phyloP scores from a whole-genome alignment of 2,329 filamentous ascomycete genomes.

The Colletotrichum nymphaeae region DNA sequence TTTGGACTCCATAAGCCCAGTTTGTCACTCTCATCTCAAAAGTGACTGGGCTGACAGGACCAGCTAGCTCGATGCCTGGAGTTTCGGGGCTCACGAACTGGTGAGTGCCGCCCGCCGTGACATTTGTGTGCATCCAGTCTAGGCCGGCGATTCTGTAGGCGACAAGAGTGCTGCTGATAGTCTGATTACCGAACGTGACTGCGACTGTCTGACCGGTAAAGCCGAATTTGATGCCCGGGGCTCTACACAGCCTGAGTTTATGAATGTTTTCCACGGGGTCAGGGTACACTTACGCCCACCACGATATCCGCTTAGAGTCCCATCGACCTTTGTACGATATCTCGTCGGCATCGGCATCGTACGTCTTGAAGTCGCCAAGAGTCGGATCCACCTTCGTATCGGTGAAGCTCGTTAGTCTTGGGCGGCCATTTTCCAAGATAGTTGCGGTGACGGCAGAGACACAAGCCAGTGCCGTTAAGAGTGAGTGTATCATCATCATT shows the following conservation, averaged over 20 bases:
- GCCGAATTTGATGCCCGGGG: conserved; percentile 65
- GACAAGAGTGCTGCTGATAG: conserved; percentile 61
- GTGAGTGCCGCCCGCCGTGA: conserved; percentile 66
- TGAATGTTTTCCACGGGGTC: conserved; percentile 10
- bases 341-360: conserved; percentile 62
- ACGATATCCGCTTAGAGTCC: conserved; percentile 70
- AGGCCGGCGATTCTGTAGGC: conserved; percentile 68
- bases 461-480: conserved; percentile 37
- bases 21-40: conserved; percentile 72
- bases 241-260: conserved; percentile 44
- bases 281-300: conserved; percentile 63
- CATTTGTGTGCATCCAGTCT: conserved; percentile 71
- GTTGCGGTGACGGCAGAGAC: conserved; percentile 40
- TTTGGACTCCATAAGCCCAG: conserved; percentile 70
- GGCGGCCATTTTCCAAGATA: conserved; percentile 55
- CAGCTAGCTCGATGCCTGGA: conserved; percentile 55
- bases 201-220: conserved; percentile 66
- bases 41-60: conserved; percentile 55
- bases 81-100: conserved; percentile 62
- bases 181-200: conserved; percentile 64
- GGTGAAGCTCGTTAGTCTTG: conserved; percentile 52
- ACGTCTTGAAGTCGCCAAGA: conserved; percentile 53
- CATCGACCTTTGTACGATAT: conserved; percentile 72
- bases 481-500: conserved; percentile 12
- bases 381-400: conserved; percentile 51